phyloP scores from a whole-genome alignment of 2,329 filamentous ascomycete genomes.

The Fusarium staphyleae region DNA sequence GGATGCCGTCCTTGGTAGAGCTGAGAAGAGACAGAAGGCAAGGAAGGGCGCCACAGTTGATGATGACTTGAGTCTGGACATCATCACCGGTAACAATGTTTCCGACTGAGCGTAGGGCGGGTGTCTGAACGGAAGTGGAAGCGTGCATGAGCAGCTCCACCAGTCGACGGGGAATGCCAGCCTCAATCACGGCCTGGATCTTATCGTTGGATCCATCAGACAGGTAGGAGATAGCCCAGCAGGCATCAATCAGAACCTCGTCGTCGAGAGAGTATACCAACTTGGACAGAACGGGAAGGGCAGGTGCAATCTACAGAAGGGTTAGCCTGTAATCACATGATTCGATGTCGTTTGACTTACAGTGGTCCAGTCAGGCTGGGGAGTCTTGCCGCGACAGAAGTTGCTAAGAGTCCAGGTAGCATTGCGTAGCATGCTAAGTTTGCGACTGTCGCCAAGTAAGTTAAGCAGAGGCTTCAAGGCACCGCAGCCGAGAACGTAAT shows the following conservation, averaged over 20 bases:
- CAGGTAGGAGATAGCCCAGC: constrained; percentile 99
- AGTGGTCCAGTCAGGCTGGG: constrained; percentile 96
- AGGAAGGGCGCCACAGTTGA: constrained; percentile 93
- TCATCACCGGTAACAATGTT: constrained; percentile 99
- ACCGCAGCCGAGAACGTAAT: constrained; percentile 92
- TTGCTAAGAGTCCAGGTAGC: constrained; percentile 99
- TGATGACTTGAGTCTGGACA: constrained; percentile 98
- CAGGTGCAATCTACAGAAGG: constrained; percentile 79
- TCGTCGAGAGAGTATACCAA: constrained; percentile 98
- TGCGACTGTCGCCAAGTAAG: constrained; percentile 94
- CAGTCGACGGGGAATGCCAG: constrained; percentile 92
- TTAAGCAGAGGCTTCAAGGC: constrained; percentile 89
- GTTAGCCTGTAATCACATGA: constrained; percentile 12
- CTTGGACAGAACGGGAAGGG: constrained; percentile 93
- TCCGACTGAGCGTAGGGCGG: constrained; percentile 93
- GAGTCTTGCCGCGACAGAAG: constrained; percentile 99
- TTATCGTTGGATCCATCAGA: constrained; percentile 99
- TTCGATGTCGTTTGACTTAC: constrained; percentile 60
- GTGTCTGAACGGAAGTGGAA: constrained; percentile 97
- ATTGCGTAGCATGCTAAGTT: constrained; percentile 98
- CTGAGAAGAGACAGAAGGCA: constrained; percentile 92
- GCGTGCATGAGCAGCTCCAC: constrained; percentile 98
- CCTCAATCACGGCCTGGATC: constrained; percentile 98
- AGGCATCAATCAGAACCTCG: constrained; percentile 97
- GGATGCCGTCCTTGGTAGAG: constrained; percentile 98